Conservation (phyloP, 2,329 filamentous ascomycete species). For the Epichloe elymi region DNA sequence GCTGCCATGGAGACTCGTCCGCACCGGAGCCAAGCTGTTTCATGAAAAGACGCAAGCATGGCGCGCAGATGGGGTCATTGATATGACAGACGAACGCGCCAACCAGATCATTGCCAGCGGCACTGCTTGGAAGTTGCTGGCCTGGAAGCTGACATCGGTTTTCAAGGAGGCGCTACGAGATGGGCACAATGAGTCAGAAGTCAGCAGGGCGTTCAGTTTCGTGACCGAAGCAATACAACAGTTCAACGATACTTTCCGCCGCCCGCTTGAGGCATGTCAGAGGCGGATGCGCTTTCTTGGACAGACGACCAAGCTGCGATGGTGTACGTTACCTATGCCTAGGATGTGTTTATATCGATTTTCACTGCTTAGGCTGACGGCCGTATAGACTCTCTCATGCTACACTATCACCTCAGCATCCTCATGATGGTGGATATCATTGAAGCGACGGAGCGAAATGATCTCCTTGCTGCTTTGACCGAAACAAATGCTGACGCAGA, state of each 20-base stretch:
- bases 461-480: constrained; percentile 13
- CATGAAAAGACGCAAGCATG: constrained; percentile 15
- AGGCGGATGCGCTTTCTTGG: constrained; percentile 18
- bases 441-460: constrained; percentile 15
- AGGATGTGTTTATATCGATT: no score
- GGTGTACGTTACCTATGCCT: constrained; percentile 13
- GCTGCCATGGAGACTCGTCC: constrained; percentile 16
- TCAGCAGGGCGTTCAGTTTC: constrained; percentile 12
- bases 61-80: constrained; percentile 11
- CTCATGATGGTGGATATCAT: constrained; percentile 18
- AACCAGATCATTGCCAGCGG: constrained; percentile 18
- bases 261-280: constrained; percentile 17
- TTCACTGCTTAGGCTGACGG: neutral
- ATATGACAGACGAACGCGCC: constrained; percentile 19
- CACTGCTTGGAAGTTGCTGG: constrained; percentile 18
- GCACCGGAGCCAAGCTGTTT: constrained; percentile 17
- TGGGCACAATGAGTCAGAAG: constrained; percentile 18
- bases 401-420: constrained; percentile 21
- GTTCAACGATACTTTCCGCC: constrained; percentile 16
- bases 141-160: constrained; percentile 19
- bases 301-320: constrained; percentile 18
- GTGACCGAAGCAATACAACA: constrained; percentile 16
- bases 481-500: constrained; percentile 16
- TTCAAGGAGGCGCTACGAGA: constrained; percentile 21
- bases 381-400: constrained; percentile 18